phyloP scores from a whole-genome alignment of 1,284 basidiomycete species.

The Inonotus hispidus region DNA sequence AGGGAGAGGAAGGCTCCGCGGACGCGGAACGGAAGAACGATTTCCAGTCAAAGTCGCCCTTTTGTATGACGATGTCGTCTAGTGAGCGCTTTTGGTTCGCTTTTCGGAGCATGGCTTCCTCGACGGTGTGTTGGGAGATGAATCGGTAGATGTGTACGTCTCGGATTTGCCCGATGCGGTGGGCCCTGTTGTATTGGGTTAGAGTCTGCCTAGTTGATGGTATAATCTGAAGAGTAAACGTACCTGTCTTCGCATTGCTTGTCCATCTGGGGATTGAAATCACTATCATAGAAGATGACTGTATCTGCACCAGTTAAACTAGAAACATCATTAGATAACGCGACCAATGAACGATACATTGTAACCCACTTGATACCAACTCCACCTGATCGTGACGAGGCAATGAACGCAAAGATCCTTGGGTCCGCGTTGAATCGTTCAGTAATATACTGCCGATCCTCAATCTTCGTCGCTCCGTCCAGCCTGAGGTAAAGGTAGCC shows the following conservation, averaged over 20 bases:
- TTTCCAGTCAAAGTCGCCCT: conserved; percentile 94
- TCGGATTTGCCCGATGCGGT: conserved; percentile 93
- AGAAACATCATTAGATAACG: conserved; percentile 17
- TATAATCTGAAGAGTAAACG: conserved; percentile 20
- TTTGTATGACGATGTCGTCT: conserved; percentile 90
- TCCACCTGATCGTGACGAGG: conserved; percentile 89
- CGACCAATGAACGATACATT: neutral
- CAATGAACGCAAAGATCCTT: conserved; percentile 91
- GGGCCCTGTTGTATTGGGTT: conserved; percentile 48
- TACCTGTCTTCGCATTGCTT: conserved; percentile 93
- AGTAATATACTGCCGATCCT: conserved; percentile 92
- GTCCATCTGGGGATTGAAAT: conserved; percentile 98
- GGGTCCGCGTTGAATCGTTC: conserved; percentile 94
- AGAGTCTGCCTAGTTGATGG: neutral
- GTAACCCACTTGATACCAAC: conserved; percentile 87
- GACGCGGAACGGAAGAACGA: conserved; percentile 63
- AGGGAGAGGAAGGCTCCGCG: conserved; percentile 25
- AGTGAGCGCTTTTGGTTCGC: conserved; percentile 94
- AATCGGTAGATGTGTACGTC: conserved; percentile 98
- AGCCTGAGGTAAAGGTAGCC: conserved; percentile 91
- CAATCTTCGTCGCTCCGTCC: conserved; percentile 94
- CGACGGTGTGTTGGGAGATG: conserved; percentile 88
- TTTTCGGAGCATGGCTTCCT: conserved; percentile 94
- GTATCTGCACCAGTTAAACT: conserved; percentile 95
- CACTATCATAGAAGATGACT: conserved; percentile 94